Evolutionary conservation across 257 asterid species (phyloP).

Genomic region (Paulownia fortunei): DNA sequence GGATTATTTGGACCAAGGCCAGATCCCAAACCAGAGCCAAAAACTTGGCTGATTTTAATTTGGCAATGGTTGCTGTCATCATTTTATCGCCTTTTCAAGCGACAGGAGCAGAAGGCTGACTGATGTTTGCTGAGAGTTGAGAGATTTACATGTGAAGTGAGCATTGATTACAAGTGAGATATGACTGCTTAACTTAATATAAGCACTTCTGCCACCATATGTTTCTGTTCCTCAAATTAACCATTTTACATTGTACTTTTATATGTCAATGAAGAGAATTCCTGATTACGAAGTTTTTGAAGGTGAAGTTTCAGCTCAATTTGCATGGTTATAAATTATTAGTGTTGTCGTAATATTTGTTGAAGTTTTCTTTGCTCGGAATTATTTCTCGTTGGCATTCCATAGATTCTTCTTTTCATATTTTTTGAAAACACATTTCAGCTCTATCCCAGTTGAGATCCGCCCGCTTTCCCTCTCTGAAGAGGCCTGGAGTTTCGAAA

Average conservation of each 20-base stretch:
- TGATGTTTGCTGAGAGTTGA: slow-evolving; percentile 31
- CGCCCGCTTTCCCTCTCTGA: neutral
- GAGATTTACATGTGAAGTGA: neutral
- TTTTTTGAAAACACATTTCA: neutral
- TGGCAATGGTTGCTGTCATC: slow-evolving; percentile 86
- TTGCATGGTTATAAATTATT: neutral
- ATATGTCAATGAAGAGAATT: neutral
- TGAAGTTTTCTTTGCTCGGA: too few relatives aligned
- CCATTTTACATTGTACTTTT: neutral
- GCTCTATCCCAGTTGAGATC: neutral
- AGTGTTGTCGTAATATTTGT: neutral
- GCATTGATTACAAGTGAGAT: neutral
- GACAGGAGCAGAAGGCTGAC: slow-evolving; percentile 62
- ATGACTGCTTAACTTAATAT: neutral
- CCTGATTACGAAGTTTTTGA: neutral
- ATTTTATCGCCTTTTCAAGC: slow-evolving; percentile 57
- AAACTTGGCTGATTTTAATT: slow-evolving; percentile 53
- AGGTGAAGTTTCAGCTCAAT: neutral
- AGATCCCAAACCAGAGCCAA: slow-evolving; percentile 57
- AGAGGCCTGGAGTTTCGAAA: too few relatives aligned
- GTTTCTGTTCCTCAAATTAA: neutral
- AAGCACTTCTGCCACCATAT: slow-evolving; percentile 8
- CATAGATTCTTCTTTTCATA: neutral
- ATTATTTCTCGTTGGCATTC: neutral
- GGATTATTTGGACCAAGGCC: slow-evolving; percentile 82